These are phyloP conservation scores for Dictyostelium intermedium DNA, from an alignment of 78 protist species.

Conservation along the genomic window DNA sequence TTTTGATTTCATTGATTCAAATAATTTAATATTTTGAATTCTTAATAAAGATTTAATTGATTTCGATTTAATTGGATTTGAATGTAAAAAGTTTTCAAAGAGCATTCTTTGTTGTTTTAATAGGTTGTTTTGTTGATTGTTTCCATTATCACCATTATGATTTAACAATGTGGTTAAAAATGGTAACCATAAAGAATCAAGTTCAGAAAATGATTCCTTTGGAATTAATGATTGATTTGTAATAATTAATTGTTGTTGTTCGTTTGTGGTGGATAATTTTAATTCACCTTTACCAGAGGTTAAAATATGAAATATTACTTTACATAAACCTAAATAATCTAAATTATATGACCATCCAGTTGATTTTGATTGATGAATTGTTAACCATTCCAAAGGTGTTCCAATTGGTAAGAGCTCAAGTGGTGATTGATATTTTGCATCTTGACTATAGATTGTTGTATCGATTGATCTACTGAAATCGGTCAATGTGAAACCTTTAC, in stretches of 20 bases:
- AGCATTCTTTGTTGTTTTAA: background rate
- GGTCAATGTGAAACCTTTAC: slow-evolving; percentile 70
- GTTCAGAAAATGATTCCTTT: background rate
- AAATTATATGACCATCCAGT: slow-evolving; percentile 35
- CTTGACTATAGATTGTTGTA: slow-evolving; percentile 28
- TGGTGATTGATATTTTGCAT: background rate
- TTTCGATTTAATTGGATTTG: slow-evolving; percentile 32
- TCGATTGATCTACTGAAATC: slow-evolving; percentile 80
- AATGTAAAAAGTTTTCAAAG: slow-evolving; percentile 2
- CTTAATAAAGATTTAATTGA: slow-evolving; percentile 4
- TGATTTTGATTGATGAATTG: background rate
- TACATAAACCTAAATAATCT: slow-evolving; percentile 42
- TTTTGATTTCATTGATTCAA: slow-evolving; percentile 5
- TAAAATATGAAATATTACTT: slow-evolving; percentile 25
- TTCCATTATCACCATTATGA: background rate
- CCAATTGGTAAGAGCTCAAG: background rate
- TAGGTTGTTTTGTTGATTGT: background rate
- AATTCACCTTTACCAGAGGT: background rate
- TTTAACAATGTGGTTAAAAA: background rate
- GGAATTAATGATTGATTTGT: background rate
- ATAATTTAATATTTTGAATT: slow-evolving; percentile 25
- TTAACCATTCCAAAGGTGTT: background rate
- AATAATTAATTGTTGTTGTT: background rate
- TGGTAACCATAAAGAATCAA: background rate
- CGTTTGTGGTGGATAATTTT: background rate